These are phyloP conservation scores for Diplotaxis tenuifolia DNA, from an alignment of 345 rosid genomes.

Conservation along the genomic window DNA sequence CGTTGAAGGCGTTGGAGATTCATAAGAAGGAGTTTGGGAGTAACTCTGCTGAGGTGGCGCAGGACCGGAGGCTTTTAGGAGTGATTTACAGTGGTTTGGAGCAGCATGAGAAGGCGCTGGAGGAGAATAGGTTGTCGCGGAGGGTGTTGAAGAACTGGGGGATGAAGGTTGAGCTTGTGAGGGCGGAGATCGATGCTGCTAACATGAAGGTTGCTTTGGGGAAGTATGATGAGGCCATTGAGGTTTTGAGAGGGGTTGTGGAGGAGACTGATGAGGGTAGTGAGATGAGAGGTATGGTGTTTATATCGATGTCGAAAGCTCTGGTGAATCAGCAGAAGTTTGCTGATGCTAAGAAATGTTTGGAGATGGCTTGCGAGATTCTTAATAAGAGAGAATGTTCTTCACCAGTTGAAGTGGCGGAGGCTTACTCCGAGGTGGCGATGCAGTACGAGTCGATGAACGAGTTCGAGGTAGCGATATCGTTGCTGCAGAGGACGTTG, in stretches of 20 bases:
- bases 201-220: conserved; percentile 91
- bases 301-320: conserved; percentile 87
- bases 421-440: conserved; percentile 87
- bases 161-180: conserved; percentile 62
- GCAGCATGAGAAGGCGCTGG: conserved; percentile 80
- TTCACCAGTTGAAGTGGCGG: conserved; percentile 79
- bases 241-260: conserved; percentile 58
- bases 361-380: conserved; percentile 76
- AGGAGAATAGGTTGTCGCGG: conserved; percentile 75
- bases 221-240: conserved; percentile 66
- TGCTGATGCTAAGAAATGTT: conserved; percentile 67
- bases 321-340: conserved; percentile 60
- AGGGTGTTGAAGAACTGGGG: conserved; percentile 84
- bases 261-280: conserved; percentile 75
- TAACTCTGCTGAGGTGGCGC: conserved; percentile 85
- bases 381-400: conserved; percentile 66
- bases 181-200: conserved; percentile 81
- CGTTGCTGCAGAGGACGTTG: conserved; percentile 66
- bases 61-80: conserved; percentile 81
- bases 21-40: conserved; percentile 65
- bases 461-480: conserved; percentile 75
- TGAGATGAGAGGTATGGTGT: conserved; percentile 66
- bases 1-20: conserved; percentile 69
- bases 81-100: conserved; percentile 86
- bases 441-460: conserved; percentile 89